phyloP scores from a whole-genome alignment of 1,284 basidiomycete genomes.

The Peniophora sp. region DNA sequence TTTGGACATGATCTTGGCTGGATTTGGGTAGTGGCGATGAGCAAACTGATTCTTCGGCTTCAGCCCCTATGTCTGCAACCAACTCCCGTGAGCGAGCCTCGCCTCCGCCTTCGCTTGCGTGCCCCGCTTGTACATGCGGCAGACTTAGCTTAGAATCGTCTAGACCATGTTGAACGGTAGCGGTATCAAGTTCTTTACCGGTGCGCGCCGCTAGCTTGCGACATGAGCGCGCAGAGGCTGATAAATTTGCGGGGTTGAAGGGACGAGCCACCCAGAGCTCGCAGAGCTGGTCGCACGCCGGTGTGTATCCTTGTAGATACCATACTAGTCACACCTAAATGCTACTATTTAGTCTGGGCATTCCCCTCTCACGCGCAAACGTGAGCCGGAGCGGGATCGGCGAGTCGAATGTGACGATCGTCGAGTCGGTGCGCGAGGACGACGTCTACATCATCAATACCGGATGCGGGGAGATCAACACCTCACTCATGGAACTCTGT shows the following conservation, averaged over 20 bases:
- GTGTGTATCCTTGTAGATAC: constrained; percentile 31
- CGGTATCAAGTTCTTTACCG: constrained; percentile 89
- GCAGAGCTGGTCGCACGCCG: constrained; percentile 91
- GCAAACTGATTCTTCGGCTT: no score
- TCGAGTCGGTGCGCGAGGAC: constrained; percentile 94
- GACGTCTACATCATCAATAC: constrained; percentile 99
- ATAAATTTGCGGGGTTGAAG: constrained; percentile 29
- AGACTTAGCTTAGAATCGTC: constrained; percentile 1
- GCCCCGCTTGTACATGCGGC: constrained; percentile 4
- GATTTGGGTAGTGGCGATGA: no score
- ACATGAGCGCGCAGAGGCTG: background rate
- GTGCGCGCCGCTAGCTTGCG: constrained; percentile 36
- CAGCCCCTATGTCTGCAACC: no score
- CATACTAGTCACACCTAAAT: constrained; percentile 4
- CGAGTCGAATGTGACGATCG: constrained; percentile 88
- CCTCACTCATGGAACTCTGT: constrained; percentile 91
- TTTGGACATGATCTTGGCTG: no score
- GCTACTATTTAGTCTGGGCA: constrained; percentile 55
- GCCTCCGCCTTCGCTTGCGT: background rate
- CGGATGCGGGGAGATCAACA: constrained; percentile 81
- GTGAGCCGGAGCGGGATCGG: constrained; percentile 87
- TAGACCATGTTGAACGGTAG: constrained; percentile 30
- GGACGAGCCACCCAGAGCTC: constrained; percentile 93
- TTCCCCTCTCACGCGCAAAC: constrained; percentile 79
- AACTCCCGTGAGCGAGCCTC: no score